Base-by-base conservation (phyloP, 768 basidiomycete genomes). In the Mycena crocata region DNA sequence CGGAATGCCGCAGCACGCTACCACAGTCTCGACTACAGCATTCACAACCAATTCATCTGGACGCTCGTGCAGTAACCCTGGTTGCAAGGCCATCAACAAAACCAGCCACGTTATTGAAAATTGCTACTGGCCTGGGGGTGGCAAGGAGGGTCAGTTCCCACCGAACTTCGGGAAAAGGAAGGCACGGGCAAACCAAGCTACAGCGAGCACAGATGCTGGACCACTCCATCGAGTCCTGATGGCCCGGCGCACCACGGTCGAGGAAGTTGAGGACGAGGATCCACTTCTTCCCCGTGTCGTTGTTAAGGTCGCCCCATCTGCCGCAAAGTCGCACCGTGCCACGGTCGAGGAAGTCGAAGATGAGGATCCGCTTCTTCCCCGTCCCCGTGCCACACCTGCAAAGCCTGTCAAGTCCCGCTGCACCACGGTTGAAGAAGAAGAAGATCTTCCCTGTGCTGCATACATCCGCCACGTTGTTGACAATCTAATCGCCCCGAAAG, bases 71-170 rank as follows among this genome's bases (percentile, higher is more conserved):
- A 54, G 32, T 0, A 72, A 76, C 67, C 70, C 68, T 4, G 74
- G 74, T 49, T 80, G 79, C 52, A 44, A 66, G 14, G 55, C 39
- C 51, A 19, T 23, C 5, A 34, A 60, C 39, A 48, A 39, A 39
- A 37, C n/a, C 0, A 73, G 78, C 0, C 79, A 81, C 35, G 46
- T 63, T 9, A 70, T 71, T 5, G 70, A 68, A 5, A 64, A 74
- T 7, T 81, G 80, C 61, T 82, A 77, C 71, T 75, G 71, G 68
- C 67, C 67, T 14, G 80, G 80, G 0, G 76, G 79, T 21, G 78
- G 79, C 15, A 81, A 80, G 40, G 79, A 79, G 44, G 80, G 81
- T 10, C 80, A 82, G 54, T 76, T 75, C 42, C 78, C 76, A 0
- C 50, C 62, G 3, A 66, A 68, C 15, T 76, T 74, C 30, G 55